Evolutionary conservation across 2,329 filamentous ascomycete genomes (phyloP).

Genomic region (Zalaria sp.): DNA sequence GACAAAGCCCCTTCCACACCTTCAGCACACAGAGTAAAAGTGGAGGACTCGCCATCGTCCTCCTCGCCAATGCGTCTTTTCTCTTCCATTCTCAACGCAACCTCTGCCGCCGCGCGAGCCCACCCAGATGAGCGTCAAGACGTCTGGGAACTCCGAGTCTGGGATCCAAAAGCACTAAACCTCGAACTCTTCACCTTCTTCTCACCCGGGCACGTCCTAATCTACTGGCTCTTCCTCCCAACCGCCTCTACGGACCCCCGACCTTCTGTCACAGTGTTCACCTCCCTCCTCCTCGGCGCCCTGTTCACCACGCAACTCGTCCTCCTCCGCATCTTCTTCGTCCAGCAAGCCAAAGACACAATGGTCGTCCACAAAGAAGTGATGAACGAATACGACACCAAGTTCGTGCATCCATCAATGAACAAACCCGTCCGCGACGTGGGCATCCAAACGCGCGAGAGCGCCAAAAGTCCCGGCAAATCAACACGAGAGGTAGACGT

Average conservation of each 20-base stretch:
- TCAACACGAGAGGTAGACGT: slow-evolving; percentile 38
- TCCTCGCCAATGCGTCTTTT: slow-evolving; percentile 69
- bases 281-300: slow-evolving; percentile 60
- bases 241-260: slow-evolving; percentile 59
- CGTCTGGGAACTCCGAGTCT: slow-evolving; percentile 88
- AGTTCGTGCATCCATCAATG: slow-evolving; percentile 84
- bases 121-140: slow-evolving; percentile 72
- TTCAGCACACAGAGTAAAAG: slow-evolving; percentile 75
- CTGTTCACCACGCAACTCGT: slow-evolving; percentile 67
- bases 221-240: slow-evolving; percentile 82
- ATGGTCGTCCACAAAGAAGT: slow-evolving; percentile 81
- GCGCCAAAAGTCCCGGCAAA: slow-evolving; percentile 16
- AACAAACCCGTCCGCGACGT: slow-evolving; percentile 67
- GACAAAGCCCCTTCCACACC: slow-evolving; percentile 64
- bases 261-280: slow-evolving; percentile 76
- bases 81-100: slow-evolving; percentile 48
- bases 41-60: slow-evolving; percentile 66
- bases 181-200: slow-evolving; percentile 78
- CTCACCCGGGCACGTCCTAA: slow-evolving; percentile 80
- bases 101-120: slow-evolving; percentile 66
- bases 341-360: slow-evolving; percentile 74
- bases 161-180: slow-evolving; percentile 81
- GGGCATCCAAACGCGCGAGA: slow-evolving; percentile 56
- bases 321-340: slow-evolving; percentile 58
- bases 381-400: slow-evolving; percentile 87